phyloP scores from a whole-genome alignment of 2,329 filamentous ascomycete species.

The Rasamsonia emersonii region DNA sequence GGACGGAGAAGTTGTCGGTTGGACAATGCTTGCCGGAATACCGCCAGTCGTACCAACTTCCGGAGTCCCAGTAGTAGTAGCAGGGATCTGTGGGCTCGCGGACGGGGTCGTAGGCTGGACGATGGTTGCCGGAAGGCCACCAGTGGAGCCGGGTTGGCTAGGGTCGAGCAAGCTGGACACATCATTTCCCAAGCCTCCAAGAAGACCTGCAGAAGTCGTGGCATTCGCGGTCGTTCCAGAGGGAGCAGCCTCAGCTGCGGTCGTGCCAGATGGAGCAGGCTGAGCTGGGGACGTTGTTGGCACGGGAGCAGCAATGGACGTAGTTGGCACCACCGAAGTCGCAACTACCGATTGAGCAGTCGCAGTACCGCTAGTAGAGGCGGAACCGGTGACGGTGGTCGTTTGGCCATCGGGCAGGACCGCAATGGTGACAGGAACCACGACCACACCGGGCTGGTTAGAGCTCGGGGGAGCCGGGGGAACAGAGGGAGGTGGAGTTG shows the following conservation, averaged over 20 bases:
- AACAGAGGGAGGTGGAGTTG: no score
- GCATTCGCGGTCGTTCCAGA: slow-evolving; percentile 1
- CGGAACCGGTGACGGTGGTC: slow-evolving; percentile 8
- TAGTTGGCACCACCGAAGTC: no score
- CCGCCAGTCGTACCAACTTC: not conserved
- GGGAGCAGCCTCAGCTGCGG: no score
- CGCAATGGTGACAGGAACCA: slow-evolving; percentile 11
- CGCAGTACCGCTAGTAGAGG: slow-evolving; percentile 1
- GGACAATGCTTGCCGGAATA: no score
- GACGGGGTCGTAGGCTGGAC: no score
- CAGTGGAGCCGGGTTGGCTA: slow-evolving; percentile 3
- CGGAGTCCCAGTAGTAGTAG: not conserved
- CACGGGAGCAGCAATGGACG: no score
- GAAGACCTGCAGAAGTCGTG: slow-evolving; percentile 3
- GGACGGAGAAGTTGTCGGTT: no score
- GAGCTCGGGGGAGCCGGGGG: slow-evolving; percentile 2
- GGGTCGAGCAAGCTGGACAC: slow-evolving; percentile 4
- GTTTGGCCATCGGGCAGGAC: slow-evolving; percentile 8
- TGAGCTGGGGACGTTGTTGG: no score
- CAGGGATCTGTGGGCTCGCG: slow-evolving; percentile 1
- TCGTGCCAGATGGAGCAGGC: no score
- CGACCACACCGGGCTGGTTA: slow-evolving; percentile 5
- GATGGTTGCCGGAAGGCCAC: slow-evolving; percentile 4
- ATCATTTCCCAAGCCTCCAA: slow-evolving; percentile 5
- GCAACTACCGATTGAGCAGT: no score